Base-by-base conservation (phyloP, 768 basidiomycete species). In the Auriscalpium vulgare region DNA sequence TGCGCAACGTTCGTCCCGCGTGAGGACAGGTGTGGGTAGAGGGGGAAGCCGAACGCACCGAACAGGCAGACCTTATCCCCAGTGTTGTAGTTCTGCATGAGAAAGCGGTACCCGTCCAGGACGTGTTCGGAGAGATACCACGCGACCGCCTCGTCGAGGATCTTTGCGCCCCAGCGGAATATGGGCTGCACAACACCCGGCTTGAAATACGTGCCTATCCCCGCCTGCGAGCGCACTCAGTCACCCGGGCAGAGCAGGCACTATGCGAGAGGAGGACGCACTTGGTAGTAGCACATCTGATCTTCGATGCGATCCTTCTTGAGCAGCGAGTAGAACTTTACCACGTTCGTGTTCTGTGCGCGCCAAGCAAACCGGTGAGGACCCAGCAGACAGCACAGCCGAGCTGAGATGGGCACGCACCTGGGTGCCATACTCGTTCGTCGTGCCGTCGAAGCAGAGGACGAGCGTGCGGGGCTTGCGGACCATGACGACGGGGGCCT, bases 31-130 rank as follows among this genome's bases (percentile, higher is more conserved):
- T 63, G 8, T 3, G 34, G 23, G 44, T 72, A 6, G 72, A 56
- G 23, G 19, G 6, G 8, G 21, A 65, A 7, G 37, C 40, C n/a
- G 38, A 11, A 63, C 72, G 23, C 54, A 83, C 85, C 87, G 56
- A 89, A 88, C 19, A 90, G 68, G 63, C 83, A 88, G 36, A 91
- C 79, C 66, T 77, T 87, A 66, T 89, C 88, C 1, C 88, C 90
- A 0, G 70, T 62, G n/a, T 71, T 74, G 65, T 85, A 89, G 62
- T 86, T 90, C 58, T 85, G 77, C 89, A 91, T 90, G 52, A 91
- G 70, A 67, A 84, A 91, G 58, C 71, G 73, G 68, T 91, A 92
- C 0, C 90, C 90, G 9, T 79, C 84, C 69, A 83, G 79, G 21
- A 90, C 84, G 68, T 90, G 88, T 1, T 65, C 77, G 53, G 83